Conservation (phyloP, 2,329 filamentous ascomycete species). For the Pestalotiopsis sp. region DNA sequence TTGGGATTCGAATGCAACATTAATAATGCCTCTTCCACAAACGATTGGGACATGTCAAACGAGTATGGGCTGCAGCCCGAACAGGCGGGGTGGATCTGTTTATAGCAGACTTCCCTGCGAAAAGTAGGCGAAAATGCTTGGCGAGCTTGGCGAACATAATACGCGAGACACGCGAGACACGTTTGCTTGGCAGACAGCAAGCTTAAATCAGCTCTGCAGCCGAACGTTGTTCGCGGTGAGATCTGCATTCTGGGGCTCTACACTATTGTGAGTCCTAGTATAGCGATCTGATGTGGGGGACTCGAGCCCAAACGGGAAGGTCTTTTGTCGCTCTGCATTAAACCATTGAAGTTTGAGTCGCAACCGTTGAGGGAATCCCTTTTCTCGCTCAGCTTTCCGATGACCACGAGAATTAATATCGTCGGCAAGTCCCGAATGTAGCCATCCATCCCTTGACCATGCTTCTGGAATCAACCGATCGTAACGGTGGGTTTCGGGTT, state of each 20-base stretch:
- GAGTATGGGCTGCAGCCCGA: neutral
- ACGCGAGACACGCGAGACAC: no score
- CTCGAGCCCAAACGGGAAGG: neutral
- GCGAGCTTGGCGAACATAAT: neutral
- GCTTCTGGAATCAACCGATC: neutral
- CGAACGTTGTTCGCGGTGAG: neutral
- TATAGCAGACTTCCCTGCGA: neutral
- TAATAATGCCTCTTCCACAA: neutral
- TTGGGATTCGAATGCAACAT: neutral
- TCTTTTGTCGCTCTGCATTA: neutral
- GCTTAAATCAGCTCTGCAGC: neutral
- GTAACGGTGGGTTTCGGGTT: neutral
- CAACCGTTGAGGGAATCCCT: neutral
- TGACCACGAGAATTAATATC: neutral
- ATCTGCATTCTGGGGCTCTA: neutral
- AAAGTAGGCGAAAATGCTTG: neutral
- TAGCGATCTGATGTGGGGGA: neutral
- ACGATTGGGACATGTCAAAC: neutral
- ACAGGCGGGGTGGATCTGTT: neutral
- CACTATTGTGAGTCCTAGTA: neutral
- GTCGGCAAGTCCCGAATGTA: neutral
- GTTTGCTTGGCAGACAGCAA: neutral
- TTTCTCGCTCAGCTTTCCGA: neutral
- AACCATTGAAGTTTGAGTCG: neutral
- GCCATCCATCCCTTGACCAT: neutral